A percentile compares a stretch with the other conserved stretches of the same genome.
phyloP scores from a whole-genome alignment of 352 stramenopile species.

The Halophytophthora polymorphica region DNA sequence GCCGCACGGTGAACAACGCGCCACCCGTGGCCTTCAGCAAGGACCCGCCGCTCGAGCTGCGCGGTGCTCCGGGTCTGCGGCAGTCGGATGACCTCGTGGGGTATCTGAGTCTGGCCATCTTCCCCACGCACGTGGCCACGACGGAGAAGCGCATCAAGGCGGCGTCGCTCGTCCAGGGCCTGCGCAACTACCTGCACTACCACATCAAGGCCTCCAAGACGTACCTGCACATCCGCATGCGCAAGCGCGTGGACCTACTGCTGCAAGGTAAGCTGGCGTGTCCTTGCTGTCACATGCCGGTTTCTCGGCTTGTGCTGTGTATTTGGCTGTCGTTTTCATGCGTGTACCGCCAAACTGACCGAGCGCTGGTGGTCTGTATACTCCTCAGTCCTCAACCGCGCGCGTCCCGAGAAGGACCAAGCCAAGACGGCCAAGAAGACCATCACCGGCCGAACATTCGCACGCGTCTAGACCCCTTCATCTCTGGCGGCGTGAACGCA shows the following conservation, averaged over 20 bases:
- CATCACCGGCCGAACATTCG: conserved; percentile 89
- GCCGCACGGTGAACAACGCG: conserved; percentile 92
- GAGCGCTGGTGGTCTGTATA: too few relatives aligned
- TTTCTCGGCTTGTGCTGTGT: conserved; percentile 1
- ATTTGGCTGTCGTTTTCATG: neutral
- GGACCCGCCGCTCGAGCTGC: conserved; percentile 87
- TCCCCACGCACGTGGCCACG: conserved; percentile 87
- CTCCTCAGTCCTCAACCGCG: conserved; percentile 92
- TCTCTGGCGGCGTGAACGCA: neutral
- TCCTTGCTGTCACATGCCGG: too few relatives aligned
- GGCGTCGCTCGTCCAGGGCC: conserved; percentile 81
- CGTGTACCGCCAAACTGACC: too few relatives aligned
- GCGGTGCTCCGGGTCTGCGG: conserved; percentile 57
- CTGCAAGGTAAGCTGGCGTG: conserved; percentile 71
- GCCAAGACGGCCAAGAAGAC: conserved; percentile 91
- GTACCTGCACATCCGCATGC: conserved; percentile 95
- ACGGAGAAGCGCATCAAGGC: conserved; percentile 87
- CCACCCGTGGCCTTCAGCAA: conserved; percentile 90
- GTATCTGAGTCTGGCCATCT: conserved; percentile 88
- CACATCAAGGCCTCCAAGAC: conserved; percentile 96
- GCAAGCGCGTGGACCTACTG: conserved; percentile 89
- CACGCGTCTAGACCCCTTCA: conserved; percentile 42
- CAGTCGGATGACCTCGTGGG: conserved; percentile 76
- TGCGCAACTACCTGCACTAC: conserved; percentile 95
- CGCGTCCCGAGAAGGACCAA: conserved; percentile 86